These are phyloP conservation scores for Aureobasidium sp. DNA, from an alignment of 2,329 filamentous ascomycete genomes.

Conservation along the genomic window DNA sequence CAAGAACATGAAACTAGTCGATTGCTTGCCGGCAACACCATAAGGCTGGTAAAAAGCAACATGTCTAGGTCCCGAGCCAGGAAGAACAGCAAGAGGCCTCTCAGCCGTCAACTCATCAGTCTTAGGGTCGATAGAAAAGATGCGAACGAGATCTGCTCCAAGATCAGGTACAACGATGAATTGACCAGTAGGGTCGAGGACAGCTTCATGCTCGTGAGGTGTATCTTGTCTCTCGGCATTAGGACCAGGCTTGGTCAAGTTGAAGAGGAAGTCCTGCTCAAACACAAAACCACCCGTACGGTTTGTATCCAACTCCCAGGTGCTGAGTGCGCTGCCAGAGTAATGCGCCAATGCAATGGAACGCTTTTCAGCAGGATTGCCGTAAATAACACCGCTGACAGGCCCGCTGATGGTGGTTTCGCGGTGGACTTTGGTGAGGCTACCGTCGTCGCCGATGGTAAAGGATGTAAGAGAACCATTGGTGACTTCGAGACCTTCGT, in stretches of 20 bases:
- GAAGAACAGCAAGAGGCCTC: slow-evolving; percentile 18
- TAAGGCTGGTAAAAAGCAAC: slow-evolving; percentile 27
- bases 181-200: slow-evolving; percentile 29
- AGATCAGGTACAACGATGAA: slow-evolving; percentile 30
- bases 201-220: slow-evolving; percentile 28
- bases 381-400: slow-evolving; percentile 34
- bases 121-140: slow-evolving; percentile 22
- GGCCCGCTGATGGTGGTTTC: slow-evolving; percentile 29
- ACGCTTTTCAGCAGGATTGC: slow-evolving; percentile 24
- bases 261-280: slow-evolving; percentile 23
- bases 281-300: slow-evolving; percentile 34
- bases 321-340: slow-evolving; percentile 28
- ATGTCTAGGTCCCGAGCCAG: slow-evolving; percentile 29
- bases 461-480: slow-evolving; percentile 42
- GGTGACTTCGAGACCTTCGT: slow-evolving; percentile 45
- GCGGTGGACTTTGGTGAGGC: slow-evolving; percentile 27
- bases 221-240: slow-evolving; percentile 25
- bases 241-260: slow-evolving; percentile 21
- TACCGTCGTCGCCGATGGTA: slow-evolving; percentile 30
- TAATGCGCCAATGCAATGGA: slow-evolving; percentile 36
- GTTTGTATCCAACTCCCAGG: slow-evolving; percentile 43
- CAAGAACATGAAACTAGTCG: slow-evolving; percentile 27
- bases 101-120: slow-evolving; percentile 20
- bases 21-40: slow-evolving; percentile 16
- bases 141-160: slow-evolving; percentile 28